Percentiles rank a stretch among this genome's conserved stretches.
Evolutionary conservation across 2,329 filamentous ascomycete species (phyloP).

Genomic region (Sporothrix pallida): DNA sequence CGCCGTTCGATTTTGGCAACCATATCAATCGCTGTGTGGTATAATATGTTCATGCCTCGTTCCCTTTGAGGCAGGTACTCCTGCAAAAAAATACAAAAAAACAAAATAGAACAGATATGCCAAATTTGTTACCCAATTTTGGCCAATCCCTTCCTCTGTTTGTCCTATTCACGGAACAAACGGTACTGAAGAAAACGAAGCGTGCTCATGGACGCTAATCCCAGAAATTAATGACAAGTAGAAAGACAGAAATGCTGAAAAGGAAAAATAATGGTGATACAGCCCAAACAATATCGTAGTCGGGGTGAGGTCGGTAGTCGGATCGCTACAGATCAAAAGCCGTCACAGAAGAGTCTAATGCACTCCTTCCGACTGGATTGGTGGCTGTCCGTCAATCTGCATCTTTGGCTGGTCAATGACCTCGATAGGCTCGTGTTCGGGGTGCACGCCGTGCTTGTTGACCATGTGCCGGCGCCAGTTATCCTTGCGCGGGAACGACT

Average conservation of each 20-base stretch:
- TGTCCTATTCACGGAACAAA: too few relatives aligned
- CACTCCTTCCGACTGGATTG: not conserved
- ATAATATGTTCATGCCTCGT: slow-evolving; percentile 7
- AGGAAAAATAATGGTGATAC: too few relatives aligned
- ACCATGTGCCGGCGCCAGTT: slow-evolving; percentile 68
- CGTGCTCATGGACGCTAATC: too few relatives aligned
- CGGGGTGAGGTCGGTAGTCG: too few relatives aligned
- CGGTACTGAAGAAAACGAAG: too few relatives aligned
- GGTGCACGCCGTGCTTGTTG: slow-evolving; percentile 57
- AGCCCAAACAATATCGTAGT: too few relatives aligned
- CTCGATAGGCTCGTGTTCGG: slow-evolving; percentile 52
- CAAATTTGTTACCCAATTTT: too few relatives aligned
- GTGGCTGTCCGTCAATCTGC: not conserved
- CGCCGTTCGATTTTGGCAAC: not conserved
- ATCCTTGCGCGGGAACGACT: slow-evolving; percentile 65
- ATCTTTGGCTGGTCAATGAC: slow-evolving; percentile 48
- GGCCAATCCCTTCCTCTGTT: too few relatives aligned
- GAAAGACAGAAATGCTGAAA: too few relatives aligned
- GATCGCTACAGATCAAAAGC: too few relatives aligned
- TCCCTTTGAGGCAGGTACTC: not conserved
- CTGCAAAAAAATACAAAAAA: not conserved
- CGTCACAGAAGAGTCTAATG: too few relatives aligned
- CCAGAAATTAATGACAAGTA: too few relatives aligned
- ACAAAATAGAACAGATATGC: not conserved
- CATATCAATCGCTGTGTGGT: slow-evolving; percentile 21